Percentiles rank a stretch among this genome's conserved stretches.
These are phyloP conservation scores for Gossypium australe DNA, from an alignment of 345 rosid species.

Conservation along the genomic window DNA sequence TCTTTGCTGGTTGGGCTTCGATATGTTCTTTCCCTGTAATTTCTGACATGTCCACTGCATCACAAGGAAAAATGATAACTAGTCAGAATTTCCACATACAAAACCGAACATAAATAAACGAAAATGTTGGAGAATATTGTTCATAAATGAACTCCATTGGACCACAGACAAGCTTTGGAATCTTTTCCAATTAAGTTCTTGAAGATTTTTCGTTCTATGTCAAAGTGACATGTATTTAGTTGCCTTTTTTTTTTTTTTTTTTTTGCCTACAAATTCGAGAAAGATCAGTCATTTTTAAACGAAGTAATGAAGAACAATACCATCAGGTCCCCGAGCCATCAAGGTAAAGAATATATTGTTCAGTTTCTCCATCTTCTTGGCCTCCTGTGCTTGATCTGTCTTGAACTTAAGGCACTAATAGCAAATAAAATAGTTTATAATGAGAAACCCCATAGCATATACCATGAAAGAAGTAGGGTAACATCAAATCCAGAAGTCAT, in stretches of 20 bases:
- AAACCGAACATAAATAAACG: background rate
- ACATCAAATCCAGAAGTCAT: conserved; percentile 5
- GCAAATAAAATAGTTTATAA: conserved; percentile 5
- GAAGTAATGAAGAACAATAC: conserved; percentile 30
- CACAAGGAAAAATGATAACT: background rate
- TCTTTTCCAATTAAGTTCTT: background rate
- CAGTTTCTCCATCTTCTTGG: conserved; percentile 97
- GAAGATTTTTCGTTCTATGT: no score
- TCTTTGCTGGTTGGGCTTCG: conserved; percentile 65
- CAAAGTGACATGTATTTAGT: background rate
- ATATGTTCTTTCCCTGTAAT: conserved; percentile 69
- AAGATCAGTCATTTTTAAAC: background rate
- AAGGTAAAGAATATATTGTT: conserved; percentile 82
- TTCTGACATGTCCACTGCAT: conserved; percentile 70
- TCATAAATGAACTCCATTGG: background rate
- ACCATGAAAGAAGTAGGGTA: background rate
- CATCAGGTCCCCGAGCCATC: conserved; percentile 95
- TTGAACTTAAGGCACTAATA: conserved; percentile 91
- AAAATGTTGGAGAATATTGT: background rate
- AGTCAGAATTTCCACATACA: conserved; percentile 12
- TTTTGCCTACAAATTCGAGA: background rate
- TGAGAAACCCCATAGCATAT: background rate
- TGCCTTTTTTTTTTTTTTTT: background rate
- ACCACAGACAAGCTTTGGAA: background rate
- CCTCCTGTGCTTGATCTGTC: conserved; percentile 99